Base-by-base conservation (phyloP, 345 rosid species). In the Brassica napus region DNA sequence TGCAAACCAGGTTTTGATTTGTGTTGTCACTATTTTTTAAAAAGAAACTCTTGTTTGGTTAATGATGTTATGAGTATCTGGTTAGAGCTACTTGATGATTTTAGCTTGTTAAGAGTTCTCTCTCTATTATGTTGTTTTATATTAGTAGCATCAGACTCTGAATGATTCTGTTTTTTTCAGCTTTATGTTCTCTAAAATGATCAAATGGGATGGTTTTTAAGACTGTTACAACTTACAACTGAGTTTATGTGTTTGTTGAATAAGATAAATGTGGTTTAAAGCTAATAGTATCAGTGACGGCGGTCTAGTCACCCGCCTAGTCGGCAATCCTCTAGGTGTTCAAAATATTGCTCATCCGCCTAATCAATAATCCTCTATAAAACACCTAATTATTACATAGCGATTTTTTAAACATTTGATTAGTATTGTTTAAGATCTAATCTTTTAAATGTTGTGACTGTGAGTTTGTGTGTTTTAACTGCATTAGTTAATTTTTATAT, bases 1-100 rank as follows among this genome's bases (percentile, higher is more conserved):
- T 83, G 82, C 80, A 86, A 85, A 83, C 92, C 94, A 79, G 97
- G 97, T 91, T 63, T 9, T 16, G 28, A 31, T 15, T 42, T 61
- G 26, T 77, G 63, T 63, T 77, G 26, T 44, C 44, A 26, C n/a
- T 68, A 0, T 26, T 42, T 78, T 14, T 44, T 44, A 2, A 23
- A 21, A 6, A 58, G 69, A 54, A 31, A 47, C 78, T 49, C 8
- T 69, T 52, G 35, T 49, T 16, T 49, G 31, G 28, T 57, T 61
- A 8, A 4, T 61, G 69, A 31, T 57, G 62, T 58, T 58, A 7
- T 55, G 61, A 6, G 24, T 16, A 6, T 54, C 60, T 54, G 3
- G 21, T 54, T 54, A 28, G 26, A 8, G 12, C 8, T 18, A 21
- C 28, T 57, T 57, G 26, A 7, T 8, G 10, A 57, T 57, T 21